Evolutionary conservation across 768 basidiomycete species (phyloP).

Genomic region (Ramaria sp.): DNA sequence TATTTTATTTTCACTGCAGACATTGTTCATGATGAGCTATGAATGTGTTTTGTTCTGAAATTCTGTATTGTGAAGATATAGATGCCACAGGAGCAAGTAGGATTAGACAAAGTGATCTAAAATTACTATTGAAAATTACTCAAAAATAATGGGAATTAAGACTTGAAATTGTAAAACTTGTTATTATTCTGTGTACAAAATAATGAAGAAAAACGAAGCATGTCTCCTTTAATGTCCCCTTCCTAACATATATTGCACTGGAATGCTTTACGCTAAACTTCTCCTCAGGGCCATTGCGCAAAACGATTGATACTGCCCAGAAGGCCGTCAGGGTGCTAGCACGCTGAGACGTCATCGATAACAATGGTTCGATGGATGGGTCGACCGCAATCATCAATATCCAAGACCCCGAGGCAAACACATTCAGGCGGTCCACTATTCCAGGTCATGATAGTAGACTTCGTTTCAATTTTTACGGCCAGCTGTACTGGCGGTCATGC

Average conservation of each 20-base stretch:
- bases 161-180: too few species aligned
- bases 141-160: too few species aligned
- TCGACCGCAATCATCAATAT: not conserved
- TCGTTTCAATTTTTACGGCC: not conserved
- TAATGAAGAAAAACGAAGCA: too few species aligned
- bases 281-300: conserved; percentile 22
- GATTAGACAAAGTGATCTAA: too few species aligned
- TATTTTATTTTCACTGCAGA: conserved; percentile 19
- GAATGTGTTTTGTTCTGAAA: conserved; percentile 27
- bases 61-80: too few species aligned
- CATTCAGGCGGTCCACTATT: not conserved
- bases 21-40: conserved; percentile 31
- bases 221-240: too few species aligned
- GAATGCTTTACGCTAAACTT: not conserved
- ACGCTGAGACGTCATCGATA: conserved; percentile 19
- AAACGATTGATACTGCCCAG: conserved; percentile 24
- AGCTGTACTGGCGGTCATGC: not conserved
- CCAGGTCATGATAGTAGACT: not conserved
- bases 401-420: not conserved
- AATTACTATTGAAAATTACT: too few species aligned
- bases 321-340: conserved; percentile 20
- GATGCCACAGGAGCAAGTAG: too few species aligned
- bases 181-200: too few species aligned
- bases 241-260: not conserved
- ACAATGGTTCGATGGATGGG: not conserved